phyloP scores from a whole-genome alignment of 495 filamentous ascomycete genomes.

The Hypoxylon trugodes region DNA sequence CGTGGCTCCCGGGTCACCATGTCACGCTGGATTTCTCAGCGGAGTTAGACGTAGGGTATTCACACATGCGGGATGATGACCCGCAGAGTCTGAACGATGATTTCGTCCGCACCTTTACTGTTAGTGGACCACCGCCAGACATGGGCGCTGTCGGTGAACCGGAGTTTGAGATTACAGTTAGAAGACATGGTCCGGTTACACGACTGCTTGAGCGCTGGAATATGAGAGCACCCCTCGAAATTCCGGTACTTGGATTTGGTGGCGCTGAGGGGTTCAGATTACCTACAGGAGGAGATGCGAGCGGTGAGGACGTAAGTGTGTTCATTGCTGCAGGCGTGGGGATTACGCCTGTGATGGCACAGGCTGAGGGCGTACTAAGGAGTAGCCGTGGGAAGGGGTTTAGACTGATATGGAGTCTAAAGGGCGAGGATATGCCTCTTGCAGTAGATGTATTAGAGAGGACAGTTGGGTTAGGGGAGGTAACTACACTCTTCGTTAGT shows the following conservation, averaged over 20 bases:
- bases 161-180: constrained; percentile 75
- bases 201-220: constrained; percentile 67
- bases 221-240: constrained; percentile 61
- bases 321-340: constrained; percentile 83
- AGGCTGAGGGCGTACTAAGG: constrained; percentile 57
- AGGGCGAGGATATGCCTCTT: constrained; percentile 66
- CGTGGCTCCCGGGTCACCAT: constrained; percentile 76
- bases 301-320: constrained; percentile 40
- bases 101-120: constrained; percentile 81
- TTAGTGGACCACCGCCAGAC: constrained; percentile 62
- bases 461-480: constrained; percentile 58
- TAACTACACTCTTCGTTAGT: constrained; percentile 69
- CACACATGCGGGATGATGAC: constrained; percentile 82
- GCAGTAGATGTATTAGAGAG: constrained; percentile 66
- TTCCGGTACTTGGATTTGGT: constrained; percentile 75
- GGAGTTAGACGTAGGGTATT: constrained; percentile 74
- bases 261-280: constrained; percentile 60
- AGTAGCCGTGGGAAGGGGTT: constrained; percentile 44
- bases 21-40: constrained; percentile 73
- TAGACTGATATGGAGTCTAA: constrained; percentile 72
- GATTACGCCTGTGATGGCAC: constrained; percentile 78
- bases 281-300: constrained; percentile 18
- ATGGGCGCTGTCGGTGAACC: constrained; percentile 37
- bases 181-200: constrained; percentile 73
- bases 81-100: constrained; percentile 83